These are phyloP conservation scores for Plasmodium vinckei DNA, from an alignment of 169 alveolate species.

Conservation along the genomic window DNA sequence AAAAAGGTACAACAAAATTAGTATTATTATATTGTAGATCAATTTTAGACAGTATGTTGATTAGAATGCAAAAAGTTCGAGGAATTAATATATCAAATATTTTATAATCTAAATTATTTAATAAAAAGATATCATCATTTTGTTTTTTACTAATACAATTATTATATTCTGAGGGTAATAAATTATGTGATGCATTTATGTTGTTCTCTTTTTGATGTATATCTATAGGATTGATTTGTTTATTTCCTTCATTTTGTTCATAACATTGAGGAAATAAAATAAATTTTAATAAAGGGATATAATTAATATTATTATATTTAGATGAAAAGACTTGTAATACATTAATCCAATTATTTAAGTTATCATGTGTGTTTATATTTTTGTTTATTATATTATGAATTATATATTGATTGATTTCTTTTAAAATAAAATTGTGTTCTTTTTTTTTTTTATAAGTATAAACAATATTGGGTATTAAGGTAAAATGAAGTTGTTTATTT, in stretches of 20 bases:
- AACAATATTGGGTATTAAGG: conserved; percentile 33
- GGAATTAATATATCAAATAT: conserved; percentile 23
- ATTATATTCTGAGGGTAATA: neutral
- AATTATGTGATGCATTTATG: neutral
- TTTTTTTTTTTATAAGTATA: conserved; percentile 48
- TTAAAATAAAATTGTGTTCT: conserved; percentile 14
- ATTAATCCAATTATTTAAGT: conserved; percentile 34
- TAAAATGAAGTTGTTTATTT: neutral
- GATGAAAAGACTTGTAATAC: conserved; percentile 46
- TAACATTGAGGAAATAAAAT: neutral
- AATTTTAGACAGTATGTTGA: conserved; percentile 31
- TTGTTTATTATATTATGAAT: neutral
- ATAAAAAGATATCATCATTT: conserved; percentile 2
- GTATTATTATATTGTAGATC: neutral
- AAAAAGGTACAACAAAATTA: too few species aligned
- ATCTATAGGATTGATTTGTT: neutral
- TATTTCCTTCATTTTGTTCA: neutral
- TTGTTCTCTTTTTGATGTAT: neutral
- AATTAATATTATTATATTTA: conserved; percentile 30
- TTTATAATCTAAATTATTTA: conserved; percentile 6
- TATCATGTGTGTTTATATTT: conserved; percentile 10
- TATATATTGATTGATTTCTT: conserved; percentile 21
- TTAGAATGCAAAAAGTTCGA: conserved; percentile 24
- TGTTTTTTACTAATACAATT: neutral
- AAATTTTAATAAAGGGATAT: conserved; percentile 24